Conservation (phyloP, 345 rosid species). For the Abelmoschus esculentus region DNA sequence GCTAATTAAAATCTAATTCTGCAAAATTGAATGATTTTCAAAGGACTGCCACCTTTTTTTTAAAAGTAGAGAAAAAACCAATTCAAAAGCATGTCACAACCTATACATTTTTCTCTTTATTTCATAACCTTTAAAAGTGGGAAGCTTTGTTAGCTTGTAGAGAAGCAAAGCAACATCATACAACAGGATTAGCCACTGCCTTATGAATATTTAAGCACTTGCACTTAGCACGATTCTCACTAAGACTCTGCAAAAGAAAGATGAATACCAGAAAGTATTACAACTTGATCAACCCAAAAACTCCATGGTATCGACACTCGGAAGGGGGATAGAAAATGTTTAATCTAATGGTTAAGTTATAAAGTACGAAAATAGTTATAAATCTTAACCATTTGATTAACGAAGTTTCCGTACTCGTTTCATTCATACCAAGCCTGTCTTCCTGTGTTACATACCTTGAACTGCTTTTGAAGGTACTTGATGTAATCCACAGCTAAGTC, state of each 20-base stretch:
- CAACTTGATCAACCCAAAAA: too few relatives aligned
- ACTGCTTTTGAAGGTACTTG: constrained; percentile 80
- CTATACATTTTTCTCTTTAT: constrained; percentile 26
- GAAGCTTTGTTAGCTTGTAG: constrained; percentile 14
- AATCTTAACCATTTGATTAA: too few relatives aligned
- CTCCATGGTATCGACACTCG: too few relatives aligned
- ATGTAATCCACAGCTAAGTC: constrained; percentile 97
- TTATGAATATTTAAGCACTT: constrained; percentile 40
- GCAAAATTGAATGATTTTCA: too few relatives aligned
- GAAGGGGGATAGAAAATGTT: too few relatives aligned
- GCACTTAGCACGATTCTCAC: constrained; percentile 51
- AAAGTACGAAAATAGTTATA: too few relatives aligned
- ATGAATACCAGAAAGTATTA: too few relatives aligned
- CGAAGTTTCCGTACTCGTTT: neutral
- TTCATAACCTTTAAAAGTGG: constrained; percentile 8
- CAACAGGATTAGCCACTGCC: constrained; percentile 22
- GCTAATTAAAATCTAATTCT: too few relatives aligned
- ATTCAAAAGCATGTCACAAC: neutral
- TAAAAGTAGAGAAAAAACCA: too few relatives aligned
- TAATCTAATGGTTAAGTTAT: too few relatives aligned
- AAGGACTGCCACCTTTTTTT: too few relatives aligned
- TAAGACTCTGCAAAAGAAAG: constrained; percentile 38
- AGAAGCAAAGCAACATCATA: constrained; percentile 18
- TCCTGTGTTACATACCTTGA: constrained; percentile 38
- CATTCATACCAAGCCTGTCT: neutral